These are phyloP conservation scores for Leishmania amazonensis DNA, from an alignment of 208 protist genomes.

Conservation along the genomic window DNA sequence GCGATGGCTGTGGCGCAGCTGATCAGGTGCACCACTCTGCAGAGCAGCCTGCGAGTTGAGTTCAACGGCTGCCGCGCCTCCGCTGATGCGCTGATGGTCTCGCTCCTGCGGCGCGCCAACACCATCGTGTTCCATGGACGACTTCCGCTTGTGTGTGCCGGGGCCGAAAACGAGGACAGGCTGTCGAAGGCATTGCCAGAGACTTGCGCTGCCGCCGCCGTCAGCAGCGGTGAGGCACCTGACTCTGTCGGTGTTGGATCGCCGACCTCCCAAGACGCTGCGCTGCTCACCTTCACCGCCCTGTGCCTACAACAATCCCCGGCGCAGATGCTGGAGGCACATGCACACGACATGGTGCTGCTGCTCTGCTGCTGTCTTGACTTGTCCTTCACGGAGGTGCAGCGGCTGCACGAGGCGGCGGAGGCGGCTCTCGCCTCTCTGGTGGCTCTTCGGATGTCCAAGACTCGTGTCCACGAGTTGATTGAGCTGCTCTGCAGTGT, in stretches of 20 bases:
- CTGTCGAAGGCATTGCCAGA: neutral
- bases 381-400: constrained; percentile 48
- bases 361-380: constrained; percentile 50
- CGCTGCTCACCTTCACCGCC: constrained; percentile 22
- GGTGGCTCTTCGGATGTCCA: constrained; percentile 35
- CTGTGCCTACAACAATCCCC: constrained; percentile 8
- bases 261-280: constrained; percentile 10
- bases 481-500: constrained; percentile 58
- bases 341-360: constrained; percentile 13
- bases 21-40: constrained; percentile 20
- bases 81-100: constrained; percentile 7
- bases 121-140: constrained; percentile 13
- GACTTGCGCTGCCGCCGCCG: neutral
- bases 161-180: too few species aligned
- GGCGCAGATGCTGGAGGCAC: constrained; percentile 9
- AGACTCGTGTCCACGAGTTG: constrained; percentile 44
- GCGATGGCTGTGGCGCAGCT: constrained; percentile 16
- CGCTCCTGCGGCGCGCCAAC: constrained; percentile 14
- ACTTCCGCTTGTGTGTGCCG: constrained; percentile 9
- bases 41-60: constrained; percentile 15
- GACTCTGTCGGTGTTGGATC: neutral
- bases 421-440: constrained; percentile 37
- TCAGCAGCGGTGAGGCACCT: neutral
- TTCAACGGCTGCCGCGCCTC: constrained; percentile 15
- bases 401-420: constrained; percentile 36